A percentile compares a stretch with the other conserved stretches of the same genome.
These are phyloP conservation scores for Yamadazyma atlantica DNA, from an alignment of 1,139 yeast genomes.

Conservation along the genomic window DNA sequence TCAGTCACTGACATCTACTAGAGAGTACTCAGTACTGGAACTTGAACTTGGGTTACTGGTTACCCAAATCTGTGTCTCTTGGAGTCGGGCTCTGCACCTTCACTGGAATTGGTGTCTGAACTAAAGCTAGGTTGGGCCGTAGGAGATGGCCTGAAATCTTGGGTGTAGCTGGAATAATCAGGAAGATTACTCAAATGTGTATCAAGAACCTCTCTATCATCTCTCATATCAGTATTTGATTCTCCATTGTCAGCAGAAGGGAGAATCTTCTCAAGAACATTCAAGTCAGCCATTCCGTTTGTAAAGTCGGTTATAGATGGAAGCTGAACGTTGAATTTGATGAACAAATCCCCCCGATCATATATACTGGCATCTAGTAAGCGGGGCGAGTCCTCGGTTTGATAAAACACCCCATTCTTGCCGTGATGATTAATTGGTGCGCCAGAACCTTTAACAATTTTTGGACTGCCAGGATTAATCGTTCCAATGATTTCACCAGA, in stretches of 20 bases:
- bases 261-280: conserved; percentile 1
- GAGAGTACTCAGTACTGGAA: too few relatives aligned
- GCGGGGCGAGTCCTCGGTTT: conserved; percentile 16
- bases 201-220: conserved; percentile 11
- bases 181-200: conserved; percentile 28
- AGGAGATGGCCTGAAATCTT: conserved; percentile 4
- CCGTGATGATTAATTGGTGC: conserved; percentile 61
- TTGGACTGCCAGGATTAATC: conserved; percentile 45
- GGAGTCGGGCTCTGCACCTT: not conserved
- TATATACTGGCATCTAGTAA: conserved; percentile 16
- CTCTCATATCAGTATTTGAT: conserved; percentile 1
- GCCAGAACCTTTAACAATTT: conserved; percentile 51
- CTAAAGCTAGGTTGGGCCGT: conserved; percentile 9
- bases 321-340: conserved; percentile 39
- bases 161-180: conserved; percentile 2
- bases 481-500: conserved; percentile 50
- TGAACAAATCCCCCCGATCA: conserved; percentile 39
- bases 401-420: conserved; percentile 23
- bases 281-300: conserved; percentile 10
- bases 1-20: too few relatives aligned
- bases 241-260: conserved; percentile 2
- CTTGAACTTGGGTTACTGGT: too few relatives aligned
- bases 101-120: conserved; percentile 6
- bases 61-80: not conserved
- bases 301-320: conserved; percentile 33